Base-by-base conservation (phyloP, 2,329 filamentous ascomycete species). In the Monilinia laxa region DNA sequence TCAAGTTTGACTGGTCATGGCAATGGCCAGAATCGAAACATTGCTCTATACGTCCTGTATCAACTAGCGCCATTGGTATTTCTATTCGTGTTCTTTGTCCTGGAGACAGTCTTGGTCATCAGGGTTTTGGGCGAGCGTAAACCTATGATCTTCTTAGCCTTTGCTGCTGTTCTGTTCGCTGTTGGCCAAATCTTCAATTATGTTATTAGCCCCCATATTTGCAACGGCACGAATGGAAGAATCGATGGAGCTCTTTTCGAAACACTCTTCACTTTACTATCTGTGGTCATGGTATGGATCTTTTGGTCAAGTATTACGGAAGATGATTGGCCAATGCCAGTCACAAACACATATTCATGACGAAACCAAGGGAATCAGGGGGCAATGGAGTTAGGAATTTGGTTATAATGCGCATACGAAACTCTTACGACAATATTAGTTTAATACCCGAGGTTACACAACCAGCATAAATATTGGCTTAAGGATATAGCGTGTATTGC, bases 271-370 rank as follows among this genome's bases (percentile, higher is more conserved):
- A 98, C 93, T 0, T 82, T 97, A 0, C 80, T 94, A 16, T 84
- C 93, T 0, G 92, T 99, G 5, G 83, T 92, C 23, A 87, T 87
- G 79, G 81, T 97, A 71, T 99, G 95, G 93, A 79, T 91, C 67
- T 99, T 99, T 83, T 99, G 95, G 95, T 96, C 93, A 57, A 97
- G 93, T 80, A 99, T 99, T 74, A 99, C 95, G 20, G 95, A 99
- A 80, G 95, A 99, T 75, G 94, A 97, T 81, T 99, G 95, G 95
- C 92, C 93, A 23, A 84, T 85, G 78, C 80, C 82, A 45, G 78
- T 73, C 42, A 67, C 70, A 23, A 72, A 68, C 62, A 73, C 72
- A 25, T 76, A 76, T 64, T 64, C 75, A 68, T 76, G 69, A 76
- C 55, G n/a, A 62, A 66, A 68, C 64, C 31, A 62, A 40, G 25